Base-by-base conservation (phyloP, 164 flowering plant species). In the Houttuynia cordata region DNA sequence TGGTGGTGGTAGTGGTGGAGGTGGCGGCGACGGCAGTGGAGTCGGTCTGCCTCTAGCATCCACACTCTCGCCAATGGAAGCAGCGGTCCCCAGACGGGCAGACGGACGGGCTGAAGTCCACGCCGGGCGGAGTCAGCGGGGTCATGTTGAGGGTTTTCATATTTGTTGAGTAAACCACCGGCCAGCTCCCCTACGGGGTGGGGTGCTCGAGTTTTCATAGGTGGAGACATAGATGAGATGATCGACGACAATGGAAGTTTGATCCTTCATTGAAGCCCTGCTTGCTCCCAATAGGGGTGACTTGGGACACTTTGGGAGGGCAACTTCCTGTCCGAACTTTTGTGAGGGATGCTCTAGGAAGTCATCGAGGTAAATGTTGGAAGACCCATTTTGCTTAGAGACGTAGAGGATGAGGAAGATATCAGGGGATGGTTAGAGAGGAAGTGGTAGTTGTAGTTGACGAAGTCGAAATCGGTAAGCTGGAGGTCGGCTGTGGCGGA, bases 21-120 rank as follows among this genome's bases (percentile, higher is more conserved):
- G n/a, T n/a, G n/a, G n/a, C n/a, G n/a, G n/a, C n/a, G n/a, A n/a
- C n/a, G n/a, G n/a, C n/a, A n/a, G n/a, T n/a, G n/a, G n/a, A n/a
- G 0, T 94, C 97, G 6, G 56, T 47, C 97, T 96, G 88, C 0
- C 90, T 91, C 24, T n/a, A n/a, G n/a, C n/a, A n/a, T n/a, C n/a
- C n/a, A n/a, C n/a, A n/a, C 56, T 65, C 58, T 77, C 80, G 3
- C 91, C 97, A 20, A 63, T 69, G 4, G 97, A 91, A 7, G 94
- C 94, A 53, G 88, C 96, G 4, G 97, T 58, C 57, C 53, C 96
- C 94, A 24, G 92, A 85, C 9, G 96, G 94, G 7, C 96, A 91
- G 13, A 88, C 82, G 1, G 94, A 79, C 4, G 96, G 97, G 71
- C 96, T 88, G 67, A 78, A 83, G 71, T 91, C 96, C 21, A 80